phyloP scores from a whole-genome alignment of 1,139 yeast genomes.

The Hyphopichia fennica region DNA sequence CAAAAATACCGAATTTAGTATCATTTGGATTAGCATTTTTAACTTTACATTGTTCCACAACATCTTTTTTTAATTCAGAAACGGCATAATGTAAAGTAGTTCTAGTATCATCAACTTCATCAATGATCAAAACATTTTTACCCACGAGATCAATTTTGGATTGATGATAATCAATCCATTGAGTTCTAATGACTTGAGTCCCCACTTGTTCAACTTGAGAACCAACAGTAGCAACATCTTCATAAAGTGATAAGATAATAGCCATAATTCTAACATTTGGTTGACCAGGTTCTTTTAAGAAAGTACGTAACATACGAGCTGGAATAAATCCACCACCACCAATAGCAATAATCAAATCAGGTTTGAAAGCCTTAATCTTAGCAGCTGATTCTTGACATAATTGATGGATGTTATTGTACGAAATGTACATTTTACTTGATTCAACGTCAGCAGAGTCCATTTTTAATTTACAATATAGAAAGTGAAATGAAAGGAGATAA shows the following conservation, averaged over 20 bases:
- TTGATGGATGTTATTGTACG: constrained; percentile 92
- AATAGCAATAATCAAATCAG: constrained; percentile 88
- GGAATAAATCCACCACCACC: constrained; percentile 97
- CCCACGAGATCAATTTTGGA: constrained; percentile 68
- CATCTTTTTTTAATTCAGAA: constrained; percentile 82
- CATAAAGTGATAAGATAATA: constrained; percentile 86
- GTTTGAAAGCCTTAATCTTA: constrained; percentile 67
- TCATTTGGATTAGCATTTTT: constrained; percentile 49
- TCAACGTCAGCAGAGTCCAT: constrained; percentile 38
- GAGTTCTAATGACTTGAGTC: constrained; percentile 86
- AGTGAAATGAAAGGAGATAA: not conserved
- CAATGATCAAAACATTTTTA: constrained; percentile 80
- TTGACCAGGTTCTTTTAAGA: constrained; percentile 80
- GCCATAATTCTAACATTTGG: constrained; percentile 94
- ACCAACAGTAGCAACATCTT: constrained; percentile 67
- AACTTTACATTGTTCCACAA: constrained; percentile 53
- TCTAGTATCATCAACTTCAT: constrained; percentile 95
- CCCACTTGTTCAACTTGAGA: constrained; percentile 68
- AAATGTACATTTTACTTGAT: constrained; percentile 68
- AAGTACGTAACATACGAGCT: constrained; percentile 90
- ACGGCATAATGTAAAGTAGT: constrained; percentile 93
- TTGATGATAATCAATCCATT: constrained; percentile 89
- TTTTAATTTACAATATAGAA: not conserved
- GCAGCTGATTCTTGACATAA: constrained; percentile 85
- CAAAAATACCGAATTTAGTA: constrained; percentile 86